Evolutionary conservation across 129 eudicot genomes (phyloP), one percentile per base, ranked within the genome.

Genomic region (Saussurea involucrata): DNA sequence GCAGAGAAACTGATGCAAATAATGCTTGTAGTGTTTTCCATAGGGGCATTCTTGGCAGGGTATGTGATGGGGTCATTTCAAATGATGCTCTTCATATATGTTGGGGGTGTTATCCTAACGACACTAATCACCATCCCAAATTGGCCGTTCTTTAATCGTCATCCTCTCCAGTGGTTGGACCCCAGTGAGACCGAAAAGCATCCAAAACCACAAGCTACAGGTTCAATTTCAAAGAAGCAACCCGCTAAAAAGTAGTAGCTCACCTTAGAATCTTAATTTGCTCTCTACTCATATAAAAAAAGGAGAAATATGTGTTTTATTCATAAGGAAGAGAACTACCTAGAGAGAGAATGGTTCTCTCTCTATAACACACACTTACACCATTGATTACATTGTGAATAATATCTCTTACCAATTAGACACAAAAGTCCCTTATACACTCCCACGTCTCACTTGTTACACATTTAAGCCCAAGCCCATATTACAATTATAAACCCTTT

Each of bases 1-100:
- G 78, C 78, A 4, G 85, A 82, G 42, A 81, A 63, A 25, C 63
- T 82, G 69, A 82, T 82, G 85, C 81, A 76, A 29, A 76, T 82
- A 42, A 24, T 82, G 73, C 49, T 82, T 32, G 78, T 82, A 28
- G 63, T 65, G 0, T 76, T 82, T 70, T 77, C 78, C 0, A 55
- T 82, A 32, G 77, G 66, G 53, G 68, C 81, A 10, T 82, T 82
- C 24, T 13, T 76, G 29, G 70, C 69, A 17, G 85, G 85, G 60
- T 79, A 79, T 65, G 11, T 46, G n/a, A 64, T 65, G 68, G 83
- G 73, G 28, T 79, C 83, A 20, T 82, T 76, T 71, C 81, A 76
- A 18, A 21, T 76, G 78, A 70, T 82, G 85, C 44, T 82, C 8
- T 63, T 64, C 31, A 65, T 82, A 36, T 76, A 76, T 33, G 78